A percentile compares a stretch with the other conserved stretches of the same genome.
phyloP scores from a whole-genome alignment of 1,284 basidiomycete species.

The Irpex sp. region DNA sequence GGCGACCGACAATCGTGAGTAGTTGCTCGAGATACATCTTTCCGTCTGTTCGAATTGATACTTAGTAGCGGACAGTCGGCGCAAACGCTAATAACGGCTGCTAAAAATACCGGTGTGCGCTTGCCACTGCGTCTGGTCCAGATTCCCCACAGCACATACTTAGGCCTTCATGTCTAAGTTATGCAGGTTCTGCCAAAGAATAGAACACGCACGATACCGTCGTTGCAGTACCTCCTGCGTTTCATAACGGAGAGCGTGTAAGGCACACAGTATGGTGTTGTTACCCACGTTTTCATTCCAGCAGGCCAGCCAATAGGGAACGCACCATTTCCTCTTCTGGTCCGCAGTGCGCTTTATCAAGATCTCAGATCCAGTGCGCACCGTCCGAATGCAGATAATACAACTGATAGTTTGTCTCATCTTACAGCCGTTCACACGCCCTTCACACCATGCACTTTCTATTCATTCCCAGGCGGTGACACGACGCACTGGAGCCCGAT shows the following conservation, averaged over 20 bases:
- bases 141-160: neutral
- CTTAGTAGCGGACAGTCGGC: neutral
- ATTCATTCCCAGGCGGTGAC: slow-evolving; percentile 19
- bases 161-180: neutral
- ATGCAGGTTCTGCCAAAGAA: neutral
- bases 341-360: neutral
- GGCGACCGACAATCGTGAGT: too few species aligned
- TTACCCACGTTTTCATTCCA: neutral
- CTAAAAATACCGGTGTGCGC: neutral
- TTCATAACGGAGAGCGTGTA: neutral
- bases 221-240: neutral
- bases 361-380: neutral
- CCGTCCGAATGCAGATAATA: neutral
- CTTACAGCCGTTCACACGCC: slow-evolving; percentile 7
- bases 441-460: slow-evolving; percentile 4
- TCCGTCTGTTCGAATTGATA: neutral
- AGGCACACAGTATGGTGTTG: neutral
- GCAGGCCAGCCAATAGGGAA: neutral
- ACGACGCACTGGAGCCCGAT: slow-evolving; percentile 17
- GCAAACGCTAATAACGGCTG: neutral
- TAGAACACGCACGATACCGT: neutral
- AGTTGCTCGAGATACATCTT: neutral
- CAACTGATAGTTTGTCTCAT: neutral
- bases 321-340: neutral
- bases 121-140: neutral